Conservation (phyloP, 305 asterid species). For the Solanum hybrid region DNA sequence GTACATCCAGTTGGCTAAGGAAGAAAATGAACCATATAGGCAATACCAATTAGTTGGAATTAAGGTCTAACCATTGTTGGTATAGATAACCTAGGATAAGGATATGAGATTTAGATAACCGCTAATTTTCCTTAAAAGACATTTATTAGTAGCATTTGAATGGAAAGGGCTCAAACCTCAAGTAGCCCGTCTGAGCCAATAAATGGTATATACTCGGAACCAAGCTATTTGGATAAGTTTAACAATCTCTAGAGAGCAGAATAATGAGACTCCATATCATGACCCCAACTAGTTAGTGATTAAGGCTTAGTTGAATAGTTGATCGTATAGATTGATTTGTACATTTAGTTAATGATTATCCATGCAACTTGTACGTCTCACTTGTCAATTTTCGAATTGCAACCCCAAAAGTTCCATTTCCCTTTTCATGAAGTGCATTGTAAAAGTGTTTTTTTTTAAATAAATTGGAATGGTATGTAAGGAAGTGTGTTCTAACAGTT, state of each 20-base stretch:
- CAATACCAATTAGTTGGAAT: not conserved
- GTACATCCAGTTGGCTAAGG: not conserved
- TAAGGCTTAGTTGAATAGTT: not conserved
- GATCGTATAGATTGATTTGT: not conserved
- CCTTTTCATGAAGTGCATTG: not conserved
- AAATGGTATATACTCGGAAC: not conserved
- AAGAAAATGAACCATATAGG: not conserved
- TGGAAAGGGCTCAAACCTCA: not conserved
- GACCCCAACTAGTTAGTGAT: not conserved
- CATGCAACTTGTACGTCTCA: not conserved
- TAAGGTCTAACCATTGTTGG: not conserved
- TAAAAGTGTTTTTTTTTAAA: not conserved
- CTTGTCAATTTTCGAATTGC: not conserved
- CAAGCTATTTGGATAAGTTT: not conserved
- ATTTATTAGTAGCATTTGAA: not conserved
- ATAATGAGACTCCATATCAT: not conserved
- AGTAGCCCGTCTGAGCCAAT: not conserved
- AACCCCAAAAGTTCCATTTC: not conserved
- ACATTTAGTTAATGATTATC: not conserved
- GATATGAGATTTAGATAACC: not conserved
- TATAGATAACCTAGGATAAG: not conserved
- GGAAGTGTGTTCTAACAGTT: not conserved
- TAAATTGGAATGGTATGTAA: not conserved
- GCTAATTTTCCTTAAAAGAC: not conserved
- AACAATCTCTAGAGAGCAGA: not conserved